A percentile compares a stretch with the other conserved stretches of the same genome.
Evolutionary conservation across 1,284 basidiomycete species (phyloP).

Genomic region (Cryptococcus depauperatus): DNA sequence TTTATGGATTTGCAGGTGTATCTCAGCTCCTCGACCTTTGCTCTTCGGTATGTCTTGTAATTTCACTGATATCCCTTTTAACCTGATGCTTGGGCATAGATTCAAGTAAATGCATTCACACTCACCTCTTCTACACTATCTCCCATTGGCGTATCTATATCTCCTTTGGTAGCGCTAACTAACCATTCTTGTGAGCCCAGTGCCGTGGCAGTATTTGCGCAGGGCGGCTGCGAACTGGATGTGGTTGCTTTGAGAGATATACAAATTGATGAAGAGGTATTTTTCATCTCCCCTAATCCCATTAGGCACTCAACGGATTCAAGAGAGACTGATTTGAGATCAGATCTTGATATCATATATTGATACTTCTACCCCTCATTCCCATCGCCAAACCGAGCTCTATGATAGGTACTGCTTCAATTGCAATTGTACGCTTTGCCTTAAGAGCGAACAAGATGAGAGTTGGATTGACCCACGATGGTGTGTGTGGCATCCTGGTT

Average conservation of each 20-base stretch:
- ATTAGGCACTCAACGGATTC: too few species aligned
- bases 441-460: slow-evolving; percentile 11
- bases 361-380: slow-evolving; percentile 64
- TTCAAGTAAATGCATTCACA: slow-evolving; percentile 80
- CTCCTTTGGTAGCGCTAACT: slow-evolving; percentile 67
- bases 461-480: slow-evolving; percentile 58
- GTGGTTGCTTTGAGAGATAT: slow-evolving; percentile 64
- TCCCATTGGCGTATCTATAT: slow-evolving; percentile 71
- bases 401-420: slow-evolving; percentile 69
- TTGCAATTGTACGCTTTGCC: slow-evolving; percentile 63
- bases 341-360: slow-evolving; percentile 66
- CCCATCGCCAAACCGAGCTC: slow-evolving; percentile 55
- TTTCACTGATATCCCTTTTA: background rate
- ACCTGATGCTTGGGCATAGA: slow-evolving; percentile 48
- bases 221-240: slow-evolving; percentile 51
- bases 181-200: slow-evolving; percentile 92
- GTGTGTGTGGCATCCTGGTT: slow-evolving; percentile 41
- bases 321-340: slow-evolving; percentile 20
- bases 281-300: too few species aligned
- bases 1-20: slow-evolving; percentile 32
- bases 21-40: slow-evolving; percentile 34
- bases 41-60: slow-evolving; percentile 29
- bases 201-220: slow-evolving; percentile 79
- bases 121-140: slow-evolving; percentile 65
- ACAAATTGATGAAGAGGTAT: slow-evolving; percentile 59